A percentile compares a stretch with the other conserved stretches of the same genome.
Evolutionary conservation across 768 basidiomycete species (phyloP).

Genomic region (Tylopilus subfusipes): DNA sequence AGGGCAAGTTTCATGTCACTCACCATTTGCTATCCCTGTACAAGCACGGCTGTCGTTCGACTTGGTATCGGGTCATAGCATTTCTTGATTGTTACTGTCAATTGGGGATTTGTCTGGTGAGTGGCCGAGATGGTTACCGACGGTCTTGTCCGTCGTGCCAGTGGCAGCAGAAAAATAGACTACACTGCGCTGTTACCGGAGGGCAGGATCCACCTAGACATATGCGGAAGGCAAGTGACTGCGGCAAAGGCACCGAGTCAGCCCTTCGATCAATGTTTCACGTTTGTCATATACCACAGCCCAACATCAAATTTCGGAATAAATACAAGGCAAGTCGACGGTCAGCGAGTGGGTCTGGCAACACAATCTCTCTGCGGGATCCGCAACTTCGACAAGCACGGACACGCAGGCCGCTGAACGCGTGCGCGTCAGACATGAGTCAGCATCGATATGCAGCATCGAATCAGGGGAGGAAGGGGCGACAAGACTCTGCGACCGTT

Average conservation of each 20-base stretch:
- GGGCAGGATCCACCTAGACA: conserved; percentile 36
- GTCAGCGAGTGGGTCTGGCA: neutral
- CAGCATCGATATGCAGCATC: neutral
- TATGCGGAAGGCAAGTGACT: conserved; percentile 29
- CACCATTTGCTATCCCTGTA: neutral
- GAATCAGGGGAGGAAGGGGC: neutral
- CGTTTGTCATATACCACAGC: conserved; percentile 25
- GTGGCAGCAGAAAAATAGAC: conserved; percentile 23
- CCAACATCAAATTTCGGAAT: conserved; percentile 13
- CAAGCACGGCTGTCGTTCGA: neutral
- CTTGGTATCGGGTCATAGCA: neutral
- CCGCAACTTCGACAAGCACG: neutral
- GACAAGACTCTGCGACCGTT: neutral
- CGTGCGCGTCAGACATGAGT: neutral
- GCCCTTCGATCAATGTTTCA: conserved; percentile 50
- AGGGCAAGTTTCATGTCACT: neutral
- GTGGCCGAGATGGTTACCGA: conserved; percentile 6
- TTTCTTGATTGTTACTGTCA: neutral
- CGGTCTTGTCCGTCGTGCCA: conserved; percentile 1
- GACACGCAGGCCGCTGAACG: neutral
- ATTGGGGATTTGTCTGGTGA: neutral
- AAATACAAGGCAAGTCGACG: conserved; percentile 3
- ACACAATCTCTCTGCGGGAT: neutral
- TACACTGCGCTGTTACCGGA: conserved; percentile 35
- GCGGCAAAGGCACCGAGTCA: conserved; percentile 25